These are phyloP conservation scores for Stemphylium vesicarium DNA, from an alignment of 2,329 filamentous ascomycete genomes.

Conservation along the genomic window DNA sequence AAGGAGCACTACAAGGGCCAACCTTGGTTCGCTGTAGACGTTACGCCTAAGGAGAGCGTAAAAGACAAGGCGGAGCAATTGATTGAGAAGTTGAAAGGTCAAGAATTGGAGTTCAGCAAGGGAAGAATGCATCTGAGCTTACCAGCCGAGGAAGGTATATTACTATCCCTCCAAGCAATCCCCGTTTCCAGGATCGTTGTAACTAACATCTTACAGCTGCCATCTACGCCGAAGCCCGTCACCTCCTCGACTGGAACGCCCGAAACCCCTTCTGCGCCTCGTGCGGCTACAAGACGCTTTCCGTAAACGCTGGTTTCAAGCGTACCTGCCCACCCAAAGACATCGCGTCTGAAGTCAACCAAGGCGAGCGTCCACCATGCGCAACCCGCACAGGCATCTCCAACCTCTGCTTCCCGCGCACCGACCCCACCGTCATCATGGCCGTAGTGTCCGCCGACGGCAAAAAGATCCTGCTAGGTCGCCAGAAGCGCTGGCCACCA, in stretches of 20 bases:
- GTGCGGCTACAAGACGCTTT: conserved; percentile 83
- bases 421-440: conserved; percentile 94
- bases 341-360: conserved; percentile 54
- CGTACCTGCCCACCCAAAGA: conserved; percentile 78
- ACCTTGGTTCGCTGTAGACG: conserved; percentile 89
- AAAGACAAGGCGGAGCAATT: conserved; percentile 68
- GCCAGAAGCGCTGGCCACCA: conserved; percentile 81
- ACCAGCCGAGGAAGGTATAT: conserved; percentile 65
- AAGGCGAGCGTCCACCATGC: conserved; percentile 69
- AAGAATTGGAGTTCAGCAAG: conserved; percentile 69
- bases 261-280: conserved; percentile 91
- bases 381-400: conserved; percentile 83
- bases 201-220: conserved; percentile 65
- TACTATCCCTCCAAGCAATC: not conserved
- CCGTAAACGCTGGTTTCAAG: conserved; percentile 80
- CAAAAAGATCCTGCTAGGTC: conserved; percentile 79
- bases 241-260: conserved; percentile 90
- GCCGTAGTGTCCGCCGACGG: conserved; percentile 85
- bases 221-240: conserved; percentile 86
- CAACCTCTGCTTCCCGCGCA: conserved; percentile 90
- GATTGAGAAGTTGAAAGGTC: conserved; percentile 64
- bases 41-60: conserved; percentile 73
- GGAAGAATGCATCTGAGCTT: conserved; percentile 69
- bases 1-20: conserved; percentile 74
- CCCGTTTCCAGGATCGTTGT: not conserved